Base-by-base conservation (phyloP, 371 early-diverging fungal species). In the Circinella minor region DNA sequence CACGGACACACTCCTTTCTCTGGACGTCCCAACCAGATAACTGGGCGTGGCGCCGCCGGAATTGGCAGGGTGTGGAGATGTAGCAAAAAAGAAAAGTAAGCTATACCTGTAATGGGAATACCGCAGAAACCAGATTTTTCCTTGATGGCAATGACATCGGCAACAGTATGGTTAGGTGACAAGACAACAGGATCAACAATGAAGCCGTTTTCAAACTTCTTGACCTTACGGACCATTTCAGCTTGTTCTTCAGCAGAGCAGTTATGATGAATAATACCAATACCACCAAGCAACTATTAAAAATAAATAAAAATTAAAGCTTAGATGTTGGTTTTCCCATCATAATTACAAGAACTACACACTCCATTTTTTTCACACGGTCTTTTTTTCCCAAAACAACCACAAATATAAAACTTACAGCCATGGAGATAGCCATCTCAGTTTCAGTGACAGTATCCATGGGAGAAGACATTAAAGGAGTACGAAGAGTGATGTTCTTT, bases 371-470 rank as follows among this genome's bases (percentile, higher is more conserved):
- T 51, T 51, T 51, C 51, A 51, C 51, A 51, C 51, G 51, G 43
- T 43, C 43, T 11, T 11, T 9, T 43, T 3, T 43, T 15, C 4
- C n/a, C 1, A 14, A 13, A 51, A n/a, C 51, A 51, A 5, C 51
- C 14, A n/a, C 8, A 51, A 1, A 5, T n/a, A n/a, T 13, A 11
- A 57, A 49, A 84, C 89, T 91, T 81, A 94, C 87, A 67, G 98
- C 98, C 95, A 98, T 96, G 72, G 94, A 90, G 76, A 97, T 96
- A 68, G 97, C 98, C 98, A 98, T 98, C 36, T 94, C 92, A 39
- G 95, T 83, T 85, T 98, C 98, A 47, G 98, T 97, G 47, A 98
- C 98, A 59, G 98, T 98, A 83, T 98, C 98, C 98, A 98, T 98
- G 71, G 98, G 97, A 71, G 92, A 91, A 36, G 95, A 95, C 79